Base-by-base conservation (phyloP, 768 basidiomycete species). In the Russula ochroleuca region DNA sequence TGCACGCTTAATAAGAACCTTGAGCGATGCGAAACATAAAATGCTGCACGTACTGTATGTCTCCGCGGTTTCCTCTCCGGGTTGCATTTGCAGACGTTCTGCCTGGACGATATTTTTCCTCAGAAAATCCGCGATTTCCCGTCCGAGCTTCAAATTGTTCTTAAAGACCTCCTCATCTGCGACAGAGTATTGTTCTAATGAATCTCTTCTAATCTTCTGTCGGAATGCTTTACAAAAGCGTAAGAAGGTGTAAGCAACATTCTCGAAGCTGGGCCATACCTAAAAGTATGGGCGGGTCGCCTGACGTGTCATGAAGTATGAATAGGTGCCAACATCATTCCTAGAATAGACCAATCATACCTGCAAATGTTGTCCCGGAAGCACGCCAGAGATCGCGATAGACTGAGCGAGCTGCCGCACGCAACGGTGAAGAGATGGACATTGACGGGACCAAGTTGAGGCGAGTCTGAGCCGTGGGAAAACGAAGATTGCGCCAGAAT, bases 31-130 rank as follows among this genome's bases (percentile, higher is more conserved):
- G 15, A 54, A 49, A 41, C 48, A n/a, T 28, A 37, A 48, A 28
- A 38, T 5, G 23, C 21, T 25, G 19, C 21, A 71, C 83, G 66
- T 72, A 89, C 87, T 82, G 81, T 85, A 90, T 35, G 81, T 77
- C 33, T 82, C 83, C 37, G 76, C 71, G 15, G 75, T 74, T 63
- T 74, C 70, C 3, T 69, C 61, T 31, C 68, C 68, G n/a, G 71
- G 71, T 19, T 75, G 61, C 11, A 74, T 70, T 21, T 73, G 70
- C 11, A 83, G 77, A 69, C 77, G 82, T 49, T 76, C 74, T 2
- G 85, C 95, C 73, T 98, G 95, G 0, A 93, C 94, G 49, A 98
- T 79, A 72, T 98, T 98, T 73, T 77, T 83, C 65, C 88, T 79
- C 63, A 98, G 72, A 40, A 91, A 83, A 25, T 77, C 71, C 5